Evolutionary conservation across 169 alveolate species (phyloP).

Genomic region (Plasmodium knowlesi): DNA sequence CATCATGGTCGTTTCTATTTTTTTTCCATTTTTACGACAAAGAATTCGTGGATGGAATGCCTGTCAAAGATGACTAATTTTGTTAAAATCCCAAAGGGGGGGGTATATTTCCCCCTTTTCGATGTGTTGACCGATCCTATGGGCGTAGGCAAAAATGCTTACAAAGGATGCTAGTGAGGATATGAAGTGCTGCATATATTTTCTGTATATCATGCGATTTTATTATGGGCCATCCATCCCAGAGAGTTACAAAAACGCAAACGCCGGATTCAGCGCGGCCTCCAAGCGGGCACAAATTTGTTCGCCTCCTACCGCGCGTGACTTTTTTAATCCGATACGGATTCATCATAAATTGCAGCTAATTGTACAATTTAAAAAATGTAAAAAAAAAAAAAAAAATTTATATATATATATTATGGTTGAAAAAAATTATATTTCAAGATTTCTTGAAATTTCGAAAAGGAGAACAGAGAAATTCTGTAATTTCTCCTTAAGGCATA

Average conservation of each 20-base stretch:
- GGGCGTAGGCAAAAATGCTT: neutral
- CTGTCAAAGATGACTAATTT: neutral
- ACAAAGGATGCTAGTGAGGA: neutral
- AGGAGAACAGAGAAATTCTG: neutral
- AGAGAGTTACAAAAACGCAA: neutral
- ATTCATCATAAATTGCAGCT: neutral
- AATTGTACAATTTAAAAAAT: neutral
- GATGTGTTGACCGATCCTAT: neutral
- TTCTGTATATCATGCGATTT: neutral
- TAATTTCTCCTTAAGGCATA: neutral
- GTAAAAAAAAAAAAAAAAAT: neutral
- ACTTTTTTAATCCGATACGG: neutral
- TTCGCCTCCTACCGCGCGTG: neutral
- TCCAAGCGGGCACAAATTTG: neutral
- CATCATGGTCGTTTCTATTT: neutral
- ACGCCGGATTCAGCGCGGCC: neutral
- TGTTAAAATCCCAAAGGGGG: neutral
- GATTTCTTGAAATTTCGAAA: neutral
- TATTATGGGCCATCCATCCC: neutral
- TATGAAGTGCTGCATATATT: neutral
- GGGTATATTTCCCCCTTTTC: neutral
- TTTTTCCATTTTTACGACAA: neutral
- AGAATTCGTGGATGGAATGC: neutral
- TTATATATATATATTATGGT: neutral
- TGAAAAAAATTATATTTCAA: neutral